Conservation (phyloP, 148 eudicot species). For the Spergularia marina region DNA sequence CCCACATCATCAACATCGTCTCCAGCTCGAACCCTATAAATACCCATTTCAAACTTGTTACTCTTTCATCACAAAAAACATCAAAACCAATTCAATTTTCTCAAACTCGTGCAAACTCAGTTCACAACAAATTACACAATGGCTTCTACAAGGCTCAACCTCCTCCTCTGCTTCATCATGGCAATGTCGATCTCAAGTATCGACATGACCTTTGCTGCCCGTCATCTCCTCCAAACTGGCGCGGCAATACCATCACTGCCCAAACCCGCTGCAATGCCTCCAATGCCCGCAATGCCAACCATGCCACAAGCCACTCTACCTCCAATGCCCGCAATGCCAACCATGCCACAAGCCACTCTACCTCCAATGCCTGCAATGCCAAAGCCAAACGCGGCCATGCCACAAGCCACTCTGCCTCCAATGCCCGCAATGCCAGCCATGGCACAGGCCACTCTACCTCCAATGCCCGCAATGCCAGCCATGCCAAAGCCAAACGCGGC, state of each 20-base stretch:
- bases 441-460: constrained; percentile 25
- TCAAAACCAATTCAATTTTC: background rate
- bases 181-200: constrained; percentile 28
- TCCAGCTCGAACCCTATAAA: background rate
- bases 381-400: background rate
- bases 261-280: constrained; percentile 17
- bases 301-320: constrained; percentile 20
- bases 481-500: constrained; percentile 22
- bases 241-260: constrained; percentile 22
- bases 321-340: constrained; percentile 26
- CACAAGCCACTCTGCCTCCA: constrained; percentile 27
- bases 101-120: background rate
- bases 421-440: constrained; percentile 19
- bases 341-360: constrained; percentile 7
- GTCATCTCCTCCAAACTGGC: constrained; percentile 29
- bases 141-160: constrained; percentile 14
- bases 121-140: constrained; percentile 1
- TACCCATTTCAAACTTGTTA: background rate
- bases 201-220: constrained; percentile 27
- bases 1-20: background rate
- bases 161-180: constrained; percentile 18
- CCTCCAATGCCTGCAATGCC: constrained; percentile 28
- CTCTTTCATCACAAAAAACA: background rate
- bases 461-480: constrained; percentile 25
- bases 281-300: constrained; percentile 10